Evolutionary conservation across 345 rosid genomes (phyloP), one percentile per base, ranked within the genome.

Genomic region (Citrus reticulata): DNA sequence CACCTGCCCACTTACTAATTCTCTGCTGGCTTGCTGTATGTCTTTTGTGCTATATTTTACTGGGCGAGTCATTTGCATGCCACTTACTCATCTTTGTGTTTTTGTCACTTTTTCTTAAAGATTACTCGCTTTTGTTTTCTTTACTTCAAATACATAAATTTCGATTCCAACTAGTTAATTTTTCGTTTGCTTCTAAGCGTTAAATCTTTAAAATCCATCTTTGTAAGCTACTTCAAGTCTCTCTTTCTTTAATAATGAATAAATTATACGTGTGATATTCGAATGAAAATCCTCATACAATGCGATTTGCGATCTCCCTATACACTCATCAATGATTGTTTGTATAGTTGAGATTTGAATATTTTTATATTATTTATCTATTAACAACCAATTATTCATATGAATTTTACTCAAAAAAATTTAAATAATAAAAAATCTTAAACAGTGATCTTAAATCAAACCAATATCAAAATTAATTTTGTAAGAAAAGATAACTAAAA

Each of bases 1-100:
- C 82, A 55, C 77, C 87, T 59, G 61, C 82, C 82, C 86, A 75
- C 76, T 81, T 32, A 17, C 69, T 4, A 3, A 22, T 9, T 14
- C 29, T 32, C 13, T 0, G 6, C 67, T 78, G 37, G 25, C 62
- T 46, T 13, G 16, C 58, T 20, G 17, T 34, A 7, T 62, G 8
- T 37, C 22, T 9, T 69, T 32, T n/a, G 22, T 74, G 2, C 19
- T 46, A 68, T 6, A 14, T n/a, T 63, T 59, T 59, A 14, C 59
- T 27, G 42, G 9, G 55, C 72, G 70, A 62, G n/a, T 30, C 79
- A 69, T 66, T 9, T 54, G 64, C 54, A 39, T 25, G 5, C 79
- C 78, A 65, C 77, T 51, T 6, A n/a, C 42, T 65, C 17, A 46
- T 0, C 64, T n/a, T 3, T 10, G 46, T 7, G n/a, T 64, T 46